These are phyloP conservation scores for Candida cerambycidarum DNA, from an alignment of 805 yeast genomes.

Conservation along the genomic window DNA sequence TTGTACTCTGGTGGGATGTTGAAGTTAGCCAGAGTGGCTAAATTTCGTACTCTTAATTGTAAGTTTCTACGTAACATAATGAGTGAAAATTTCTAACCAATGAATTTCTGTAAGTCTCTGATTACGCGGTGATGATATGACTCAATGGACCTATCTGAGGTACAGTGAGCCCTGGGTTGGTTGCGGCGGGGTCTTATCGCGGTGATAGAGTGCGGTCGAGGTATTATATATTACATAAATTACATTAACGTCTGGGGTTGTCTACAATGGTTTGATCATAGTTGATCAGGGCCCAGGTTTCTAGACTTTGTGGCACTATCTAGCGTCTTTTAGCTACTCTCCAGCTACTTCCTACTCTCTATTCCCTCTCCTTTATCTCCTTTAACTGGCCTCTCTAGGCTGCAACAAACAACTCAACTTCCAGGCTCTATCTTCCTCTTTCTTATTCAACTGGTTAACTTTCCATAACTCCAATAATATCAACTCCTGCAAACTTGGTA, in stretches of 20 bases:
- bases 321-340: no score
- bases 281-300: no score
- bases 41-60: slow-evolving; percentile 9
- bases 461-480: slow-evolving; percentile 70
- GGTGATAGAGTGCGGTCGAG: no score
- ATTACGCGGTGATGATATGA: slow-evolving; percentile 10
- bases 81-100: slow-evolving; percentile 12
- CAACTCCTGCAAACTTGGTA: slow-evolving; percentile 53
- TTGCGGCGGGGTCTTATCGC: no score
- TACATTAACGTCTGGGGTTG: no score
- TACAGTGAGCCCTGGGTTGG: no score
- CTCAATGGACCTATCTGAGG: slow-evolving; percentile 9
- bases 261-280: no score
- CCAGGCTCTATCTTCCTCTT: slow-evolving; percentile 72
- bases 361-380: no score
- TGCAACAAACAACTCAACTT: slow-evolving; percentile 63
- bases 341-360: no score
- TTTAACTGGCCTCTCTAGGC: slow-evolving; percentile 40
- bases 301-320: no score
- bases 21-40: slow-evolving; percentile 33
- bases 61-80: slow-evolving; percentile 1
- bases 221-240: slow-evolving; percentile 4
- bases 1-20: slow-evolving; percentile 58
- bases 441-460: slow-evolving; percentile 56
- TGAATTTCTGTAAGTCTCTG: slow-evolving; percentile 9